Evolutionary conservation across 331 rosid species (phyloP), one percentile per base, ranked within the genome.

Genomic region (Pyrus hybrid): DNA sequence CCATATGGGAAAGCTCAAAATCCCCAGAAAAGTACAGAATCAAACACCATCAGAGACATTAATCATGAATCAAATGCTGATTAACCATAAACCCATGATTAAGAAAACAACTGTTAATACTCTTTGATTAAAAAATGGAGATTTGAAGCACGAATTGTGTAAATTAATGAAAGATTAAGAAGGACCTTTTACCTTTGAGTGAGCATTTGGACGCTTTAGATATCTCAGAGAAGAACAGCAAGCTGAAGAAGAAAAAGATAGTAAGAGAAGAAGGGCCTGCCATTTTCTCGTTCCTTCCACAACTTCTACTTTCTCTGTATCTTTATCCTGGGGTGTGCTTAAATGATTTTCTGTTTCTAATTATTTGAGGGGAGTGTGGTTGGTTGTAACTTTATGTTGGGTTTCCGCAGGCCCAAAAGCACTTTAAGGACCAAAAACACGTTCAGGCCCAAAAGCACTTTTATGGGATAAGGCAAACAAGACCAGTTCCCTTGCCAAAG

Each of bases 181-280:
- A 47, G 70, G 82, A 47, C 21, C 76, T 23, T 6, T 47, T 33
- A 87, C 96, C 94, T 3, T 73, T 77, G 68, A 72, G 49, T 8
- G 93, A 81, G 81, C 97, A 88, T 53, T 88, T 87, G 32, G 92
- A 93, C 66, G 94, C 88, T 28, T 82, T 82, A 71, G 87, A 79
- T 17, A 78, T 62, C 63, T 81, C 79, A 70, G 81, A 81, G 60
- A 83, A 68, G 43, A 75, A 56, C 49, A 86, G 63, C 69, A 82
- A 74, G 73, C 68, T 58, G 11, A 83, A 53, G 79, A 85, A 41
- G 45, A 37, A 37, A 45, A 80, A 64, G 72, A 88, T 22, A 16
- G 66, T n/a, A 7, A 76, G 28, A 7, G 57, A 51, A 45, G 37
- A 62, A 82, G 41, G 3, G 53, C 63, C 76, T n/a, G 63, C 81